phyloP scores from a whole-genome alignment of 441 rosid species.

The Pelargonium citronellum region DNA sequence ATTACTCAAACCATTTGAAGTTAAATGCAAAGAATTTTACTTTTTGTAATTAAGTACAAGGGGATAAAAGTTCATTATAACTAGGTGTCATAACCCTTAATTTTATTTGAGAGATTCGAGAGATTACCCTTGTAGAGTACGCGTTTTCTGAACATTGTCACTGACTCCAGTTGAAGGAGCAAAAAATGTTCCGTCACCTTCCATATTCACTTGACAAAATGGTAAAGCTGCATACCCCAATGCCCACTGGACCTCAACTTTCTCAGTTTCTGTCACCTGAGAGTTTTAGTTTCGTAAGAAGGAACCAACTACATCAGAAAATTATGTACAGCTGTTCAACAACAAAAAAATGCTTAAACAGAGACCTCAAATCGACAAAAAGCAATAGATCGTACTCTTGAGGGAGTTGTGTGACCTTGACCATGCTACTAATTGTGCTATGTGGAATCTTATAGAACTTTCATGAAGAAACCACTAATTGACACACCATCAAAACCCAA shows the following conservation, averaged over 20 bases:
- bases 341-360: no score
- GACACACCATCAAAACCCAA: no score
- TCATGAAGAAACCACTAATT: no score
- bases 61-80: background rate
- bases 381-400: no score
- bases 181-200: constrained; percentile 50
- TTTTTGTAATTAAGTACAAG: background rate
- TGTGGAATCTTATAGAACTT: no score
- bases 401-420: no score
- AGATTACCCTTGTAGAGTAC: constrained; percentile 65
- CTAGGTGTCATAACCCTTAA: background rate
- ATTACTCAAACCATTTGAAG: no score
- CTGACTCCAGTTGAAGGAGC: constrained; percentile 49
- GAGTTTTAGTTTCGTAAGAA: constrained; percentile 22
- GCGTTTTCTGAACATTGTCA: constrained; percentile 46
- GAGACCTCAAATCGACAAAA: no score
- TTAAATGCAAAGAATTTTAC: no score
- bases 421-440: no score
- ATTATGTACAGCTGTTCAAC: background rate
- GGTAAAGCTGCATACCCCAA: constrained; percentile 43
- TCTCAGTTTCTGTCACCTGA: constrained; percentile 41
- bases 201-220: constrained; percentile 51
- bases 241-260: constrained; percentile 45
- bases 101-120: background rate
- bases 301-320: constrained; percentile 18